Evolutionary conservation across 208 protist genomes (phyloP), one percentile per base, ranked within the genome.

Genomic region (Acanthamoeba culbertsoni): DNA sequence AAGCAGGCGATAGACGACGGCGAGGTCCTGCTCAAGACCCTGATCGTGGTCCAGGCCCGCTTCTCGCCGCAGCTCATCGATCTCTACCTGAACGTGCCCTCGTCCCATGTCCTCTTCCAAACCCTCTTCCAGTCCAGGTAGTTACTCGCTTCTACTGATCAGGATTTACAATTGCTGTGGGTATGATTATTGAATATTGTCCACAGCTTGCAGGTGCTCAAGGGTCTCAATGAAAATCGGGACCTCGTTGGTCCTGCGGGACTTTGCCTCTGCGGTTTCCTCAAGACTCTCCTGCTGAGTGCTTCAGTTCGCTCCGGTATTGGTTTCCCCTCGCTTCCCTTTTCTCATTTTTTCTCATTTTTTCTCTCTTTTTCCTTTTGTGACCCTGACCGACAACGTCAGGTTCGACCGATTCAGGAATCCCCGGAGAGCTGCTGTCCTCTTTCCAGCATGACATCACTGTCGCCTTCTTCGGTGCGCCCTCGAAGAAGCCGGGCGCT

Each of bases 1-100:
- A 48, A 53, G 43, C 71, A 82, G 43, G 71, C 71, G 16, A 82
- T 82, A 18, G 71, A 82, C 23, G 79, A 89, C 33, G 46, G 79
- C 79, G 79, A 89, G 53, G 35, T 65, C 1, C 51, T 65, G 51
- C 79, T 89, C 79, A 89, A 89, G 79, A 33, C 37, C 51, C 16
- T 89, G 10, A 89, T 89, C 79, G 45, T 89, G 33, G 55, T 65
- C 18, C 55, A 65, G 28, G 42, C 46, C n/a, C 79, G 79, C 51
- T 89, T 89, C 79, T 35, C 79, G 37, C 45, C 79, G 3, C 79
- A 89, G 40, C 79, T 89, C 37, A 35, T 59, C 37, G 33, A 68
- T 57, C 79, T 59, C 51, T 57, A 82, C 43, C 43, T 82, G n/a
- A 3, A 82, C 43, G 71, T 6, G 7, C 71, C 71, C 5, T 82